Conservation (phyloP, 306 rosid species). For the Fragaria vesca region DNA sequence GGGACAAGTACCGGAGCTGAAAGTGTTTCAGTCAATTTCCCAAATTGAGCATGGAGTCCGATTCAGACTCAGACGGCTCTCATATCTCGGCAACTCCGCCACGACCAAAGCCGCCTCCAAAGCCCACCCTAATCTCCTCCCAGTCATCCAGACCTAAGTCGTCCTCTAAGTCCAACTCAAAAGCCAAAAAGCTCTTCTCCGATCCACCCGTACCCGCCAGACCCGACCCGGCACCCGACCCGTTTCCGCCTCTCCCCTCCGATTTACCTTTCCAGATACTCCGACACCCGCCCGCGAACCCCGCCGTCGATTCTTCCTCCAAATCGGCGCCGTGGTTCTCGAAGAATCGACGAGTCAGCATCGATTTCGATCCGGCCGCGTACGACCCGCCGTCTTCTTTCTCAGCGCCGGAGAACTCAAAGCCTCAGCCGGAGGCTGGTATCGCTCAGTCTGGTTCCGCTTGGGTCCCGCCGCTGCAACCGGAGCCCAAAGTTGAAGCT, state of each 20-base stretch:
- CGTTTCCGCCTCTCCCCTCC: constrained; percentile 31
- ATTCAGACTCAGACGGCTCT: constrained; percentile 81
- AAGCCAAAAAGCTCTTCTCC: constrained; percentile 35
- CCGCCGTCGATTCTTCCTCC: constrained; percentile 44
- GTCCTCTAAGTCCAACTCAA: constrained; percentile 33
- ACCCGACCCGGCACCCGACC: constrained; percentile 24
- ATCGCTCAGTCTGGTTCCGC: constrained; percentile 6
- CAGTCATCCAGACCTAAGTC: constrained; percentile 27
- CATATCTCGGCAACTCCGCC: constrained; percentile 82
- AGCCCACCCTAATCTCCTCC: constrained; percentile 22
- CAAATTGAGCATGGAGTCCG: constrained; percentile 30
- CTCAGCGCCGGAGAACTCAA: constrained; percentile 13
- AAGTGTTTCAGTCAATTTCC: not conserved
- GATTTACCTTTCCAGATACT: constrained; percentile 63
- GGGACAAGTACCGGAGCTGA: no score
- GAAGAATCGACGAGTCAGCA: constrained; percentile 44
- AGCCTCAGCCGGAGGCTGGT: constrained; percentile 8
- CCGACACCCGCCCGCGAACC: constrained; percentile 35
- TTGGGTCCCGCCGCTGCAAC: constrained; percentile 17
- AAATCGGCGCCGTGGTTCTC: constrained; percentile 57
- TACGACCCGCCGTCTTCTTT: constrained; percentile 24
- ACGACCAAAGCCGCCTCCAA: constrained; percentile 7
- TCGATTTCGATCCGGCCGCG: constrained; percentile 35
- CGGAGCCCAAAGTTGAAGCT: constrained; percentile 19
- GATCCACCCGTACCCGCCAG: constrained; percentile 3